These are phyloP conservation scores for Pseudogymnoascus sp. DNA, from an alignment of 2,329 filamentous ascomycete species.

Conservation along the genomic window DNA sequence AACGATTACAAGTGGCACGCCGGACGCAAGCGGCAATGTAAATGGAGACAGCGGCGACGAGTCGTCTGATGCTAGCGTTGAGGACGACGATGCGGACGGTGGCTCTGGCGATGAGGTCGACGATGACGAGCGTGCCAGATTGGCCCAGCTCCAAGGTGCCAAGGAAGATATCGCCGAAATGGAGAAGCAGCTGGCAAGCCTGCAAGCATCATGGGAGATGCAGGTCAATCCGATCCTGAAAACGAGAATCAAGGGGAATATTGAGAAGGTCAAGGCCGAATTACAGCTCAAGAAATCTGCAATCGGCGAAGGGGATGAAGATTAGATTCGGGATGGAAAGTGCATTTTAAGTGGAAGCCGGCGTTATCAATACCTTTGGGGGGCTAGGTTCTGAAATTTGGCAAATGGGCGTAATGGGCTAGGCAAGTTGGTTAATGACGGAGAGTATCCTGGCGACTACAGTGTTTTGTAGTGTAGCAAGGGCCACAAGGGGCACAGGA, in stretches of 20 bases:
- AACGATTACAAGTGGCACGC: constrained; percentile 20
- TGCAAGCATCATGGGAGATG: constrained; percentile 34
- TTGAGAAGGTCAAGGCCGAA: constrained; percentile 43
- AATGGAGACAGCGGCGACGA: constrained; percentile 32
- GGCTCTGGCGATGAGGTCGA: constrained; percentile 37
- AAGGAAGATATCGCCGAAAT: constrained; percentile 47
- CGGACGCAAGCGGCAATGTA: constrained; percentile 10
- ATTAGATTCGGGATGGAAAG: constrained; percentile 11
- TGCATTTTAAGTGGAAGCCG: neutral
- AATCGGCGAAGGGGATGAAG: constrained; percentile 27
- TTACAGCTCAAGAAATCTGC: constrained; percentile 43
- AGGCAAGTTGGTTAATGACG: neutral
- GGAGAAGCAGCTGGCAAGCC: constrained; percentile 39
- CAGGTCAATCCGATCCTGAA: constrained; percentile 41
- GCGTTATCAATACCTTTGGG: constrained; percentile 4
- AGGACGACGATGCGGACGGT: constrained; percentile 35
- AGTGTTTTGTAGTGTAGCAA: neutral
- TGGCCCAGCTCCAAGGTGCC: constrained; percentile 38
- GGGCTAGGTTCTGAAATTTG: neutral
- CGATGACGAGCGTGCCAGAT: constrained; percentile 41
- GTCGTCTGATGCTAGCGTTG: constrained; percentile 36
- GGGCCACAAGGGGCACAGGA: neutral
- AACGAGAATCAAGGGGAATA: constrained; percentile 39
- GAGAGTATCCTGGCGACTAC: neutral
- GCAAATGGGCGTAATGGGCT: neutral